Conservation (phyloP, 129 eudicot genomes). For the Saposhnikovia divaricata region DNA sequence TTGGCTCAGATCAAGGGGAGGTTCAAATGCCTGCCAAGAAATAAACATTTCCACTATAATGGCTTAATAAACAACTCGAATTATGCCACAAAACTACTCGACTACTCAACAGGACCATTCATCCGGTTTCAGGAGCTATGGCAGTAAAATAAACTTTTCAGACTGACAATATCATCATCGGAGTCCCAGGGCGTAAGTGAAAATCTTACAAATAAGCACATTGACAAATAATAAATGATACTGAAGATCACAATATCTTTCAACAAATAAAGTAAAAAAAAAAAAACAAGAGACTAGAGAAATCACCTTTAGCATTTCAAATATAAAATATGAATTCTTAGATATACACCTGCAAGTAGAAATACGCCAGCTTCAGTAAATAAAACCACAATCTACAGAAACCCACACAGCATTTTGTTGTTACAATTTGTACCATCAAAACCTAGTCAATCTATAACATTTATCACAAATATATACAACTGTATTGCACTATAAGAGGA, state of each 20-base stretch:
- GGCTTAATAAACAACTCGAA: background rate
- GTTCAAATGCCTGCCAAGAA: slow-evolving; percentile 42
- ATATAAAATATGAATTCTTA: slow-evolving; percentile 57
- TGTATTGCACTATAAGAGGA: background rate
- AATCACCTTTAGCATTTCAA: slow-evolving; percentile 81
- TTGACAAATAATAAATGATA: background rate
- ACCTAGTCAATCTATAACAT: background rate
- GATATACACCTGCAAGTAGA: slow-evolving; percentile 65
- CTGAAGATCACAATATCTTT: background rate
- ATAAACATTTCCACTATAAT: slow-evolving; percentile 5
- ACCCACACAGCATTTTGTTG: background rate
- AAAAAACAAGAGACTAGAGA: background rate
- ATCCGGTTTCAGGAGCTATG: background rate
- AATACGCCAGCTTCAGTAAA: background rate
- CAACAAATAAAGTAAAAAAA: background rate
- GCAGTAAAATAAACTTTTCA: background rate
- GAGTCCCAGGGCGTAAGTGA: background rate
- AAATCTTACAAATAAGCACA: background rate
- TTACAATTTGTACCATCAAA: background rate
- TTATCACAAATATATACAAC: background rate
- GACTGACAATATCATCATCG: background rate
- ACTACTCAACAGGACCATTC: background rate
- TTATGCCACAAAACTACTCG: background rate
- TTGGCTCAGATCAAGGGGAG: too few relatives aligned
- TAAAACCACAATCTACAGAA: background rate